Conservation (phyloP, 129 eudicot genomes). For the Smallanthus sonchifolius region DNA sequence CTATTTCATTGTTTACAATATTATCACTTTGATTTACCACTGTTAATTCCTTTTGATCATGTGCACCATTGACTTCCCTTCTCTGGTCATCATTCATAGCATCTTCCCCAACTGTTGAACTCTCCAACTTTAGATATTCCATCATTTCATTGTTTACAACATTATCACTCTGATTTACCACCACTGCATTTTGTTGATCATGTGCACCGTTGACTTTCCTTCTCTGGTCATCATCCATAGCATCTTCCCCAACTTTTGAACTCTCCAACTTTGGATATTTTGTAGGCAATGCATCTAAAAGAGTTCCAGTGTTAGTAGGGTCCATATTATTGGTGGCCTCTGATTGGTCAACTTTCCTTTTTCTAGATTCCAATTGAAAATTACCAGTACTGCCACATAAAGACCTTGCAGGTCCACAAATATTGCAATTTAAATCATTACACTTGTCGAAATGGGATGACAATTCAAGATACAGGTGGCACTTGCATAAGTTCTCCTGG, state of each 20-base stretch:
- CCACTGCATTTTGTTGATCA: conserved; percentile 17
- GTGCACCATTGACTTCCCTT: not conserved
- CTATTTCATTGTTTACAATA: conserved; percentile 2
- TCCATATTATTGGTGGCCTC: conserved; percentile 14
- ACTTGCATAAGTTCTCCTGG: conserved; percentile 40
- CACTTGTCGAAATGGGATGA: conserved; percentile 56
- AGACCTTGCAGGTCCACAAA: conserved; percentile 49
- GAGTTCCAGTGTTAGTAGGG: conserved; percentile 15
- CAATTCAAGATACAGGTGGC: conserved; percentile 30
- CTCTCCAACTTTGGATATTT: conserved; percentile 49
- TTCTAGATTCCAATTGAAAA: conserved; percentile 26
- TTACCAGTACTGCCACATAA: conserved; percentile 15
- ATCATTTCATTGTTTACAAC: conserved; percentile 5
- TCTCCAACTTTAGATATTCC: conserved; percentile 36
- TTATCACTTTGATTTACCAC: conserved; percentile 12
- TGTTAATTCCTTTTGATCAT: conserved; percentile 18
- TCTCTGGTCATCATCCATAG: conserved; percentile 13
- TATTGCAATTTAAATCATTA: conserved; percentile 23
- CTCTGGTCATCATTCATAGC: not conserved
- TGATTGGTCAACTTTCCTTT: conserved; percentile 23
- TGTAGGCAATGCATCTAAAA: conserved; percentile 28
- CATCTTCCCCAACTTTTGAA: conserved; percentile 19
- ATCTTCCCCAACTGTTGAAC: conserved; percentile 11
- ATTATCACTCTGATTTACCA: conserved; percentile 9
- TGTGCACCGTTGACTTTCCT: conserved; percentile 5